A percentile compares a stretch with the other conserved stretches of the same genome.
phyloP scores from a whole-genome alignment of 2,329 filamentous ascomycete species.

The Diplodia mutila region DNA sequence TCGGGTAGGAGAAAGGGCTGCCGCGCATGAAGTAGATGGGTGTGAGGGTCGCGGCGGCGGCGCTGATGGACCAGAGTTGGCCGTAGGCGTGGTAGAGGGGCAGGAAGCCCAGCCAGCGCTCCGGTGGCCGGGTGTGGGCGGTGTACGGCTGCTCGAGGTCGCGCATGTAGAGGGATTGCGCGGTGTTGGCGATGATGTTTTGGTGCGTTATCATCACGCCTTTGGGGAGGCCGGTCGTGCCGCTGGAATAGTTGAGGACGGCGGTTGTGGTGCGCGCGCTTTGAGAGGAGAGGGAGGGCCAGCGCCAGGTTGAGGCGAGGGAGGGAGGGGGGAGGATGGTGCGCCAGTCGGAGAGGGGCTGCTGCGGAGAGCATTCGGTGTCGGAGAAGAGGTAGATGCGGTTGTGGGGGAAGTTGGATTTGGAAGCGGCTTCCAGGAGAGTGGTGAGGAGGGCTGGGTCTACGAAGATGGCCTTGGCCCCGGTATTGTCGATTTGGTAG shows the following conservation, averaged over 20 bases:
- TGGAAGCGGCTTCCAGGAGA: constrained; percentile 49
- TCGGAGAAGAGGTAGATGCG: constrained; percentile 57
- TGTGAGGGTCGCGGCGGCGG: constrained; percentile 38
- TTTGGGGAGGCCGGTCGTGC: constrained; percentile 51
- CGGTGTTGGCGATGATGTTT: constrained; percentile 47
- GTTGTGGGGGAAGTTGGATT: constrained; percentile 46
- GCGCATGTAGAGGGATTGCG: constrained; percentile 46
- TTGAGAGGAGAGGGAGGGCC: constrained; percentile 44
- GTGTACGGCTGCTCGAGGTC: constrained; percentile 38
- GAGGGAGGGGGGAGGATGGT: constrained; percentile 46
- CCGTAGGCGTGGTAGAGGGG: constrained; percentile 45
- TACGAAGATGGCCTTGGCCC: constrained; percentile 54
- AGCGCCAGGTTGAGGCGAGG: constrained; percentile 44
- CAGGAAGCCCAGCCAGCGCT: constrained; percentile 44
- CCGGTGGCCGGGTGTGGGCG: constrained; percentile 30
- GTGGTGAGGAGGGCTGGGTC: constrained; percentile 53
- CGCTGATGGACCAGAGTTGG: constrained; percentile 46
- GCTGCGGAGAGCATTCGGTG: constrained; percentile 32
- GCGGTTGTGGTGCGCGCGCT: constrained; percentile 41
- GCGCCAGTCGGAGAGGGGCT: constrained; percentile 51
- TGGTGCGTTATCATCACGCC: constrained; percentile 51
- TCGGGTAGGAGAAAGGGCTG: constrained; percentile 40
- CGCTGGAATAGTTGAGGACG: constrained; percentile 37
- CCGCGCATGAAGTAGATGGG: constrained; percentile 46
- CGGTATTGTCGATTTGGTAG: constrained; percentile 57